phyloP scores from a whole-genome alignment of 176 grass and related monocot genomes.

The Musa acuminata region DNA sequence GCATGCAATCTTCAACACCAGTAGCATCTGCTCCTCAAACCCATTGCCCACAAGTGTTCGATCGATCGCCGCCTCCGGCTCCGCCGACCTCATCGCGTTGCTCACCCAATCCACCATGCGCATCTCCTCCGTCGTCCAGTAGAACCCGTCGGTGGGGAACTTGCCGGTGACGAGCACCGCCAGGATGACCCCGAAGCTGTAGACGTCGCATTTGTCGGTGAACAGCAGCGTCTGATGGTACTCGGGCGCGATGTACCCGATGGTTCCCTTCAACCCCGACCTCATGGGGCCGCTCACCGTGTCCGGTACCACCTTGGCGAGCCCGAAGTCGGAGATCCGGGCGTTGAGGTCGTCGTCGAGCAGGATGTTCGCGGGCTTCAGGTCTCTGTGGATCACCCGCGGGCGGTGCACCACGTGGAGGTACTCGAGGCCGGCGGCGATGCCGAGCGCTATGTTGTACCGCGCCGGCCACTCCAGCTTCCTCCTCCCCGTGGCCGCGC shows the following conservation, averaged over 20 bases:
- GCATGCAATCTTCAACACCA: slow-evolving; percentile 15
- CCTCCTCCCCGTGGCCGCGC: background rate
- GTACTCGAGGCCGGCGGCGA: slow-evolving; percentile 12
- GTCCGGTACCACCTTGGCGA: slow-evolving; percentile 18
- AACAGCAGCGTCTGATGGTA: slow-evolving; percentile 2
- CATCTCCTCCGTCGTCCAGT: slow-evolving; percentile 47
- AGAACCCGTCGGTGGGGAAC: slow-evolving; percentile 10
- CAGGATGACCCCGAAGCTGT: slow-evolving; percentile 21
- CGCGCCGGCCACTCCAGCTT: slow-evolving; percentile 5
- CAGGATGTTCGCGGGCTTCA: slow-evolving; percentile 16
- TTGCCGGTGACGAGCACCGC: slow-evolving; percentile 7
- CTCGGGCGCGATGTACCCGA: slow-evolving; percentile 19
- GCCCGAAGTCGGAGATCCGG: slow-evolving; percentile 19
- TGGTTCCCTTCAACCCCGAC: slow-evolving; percentile 6
- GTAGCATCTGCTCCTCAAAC: slow-evolving; percentile 1
- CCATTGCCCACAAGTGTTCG: background rate
- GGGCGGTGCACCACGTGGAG: slow-evolving; percentile 16
- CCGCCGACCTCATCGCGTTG: background rate
- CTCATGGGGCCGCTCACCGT: background rate
- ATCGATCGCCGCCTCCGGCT: slow-evolving; percentile 1
- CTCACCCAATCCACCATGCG: slow-evolving; percentile 12
- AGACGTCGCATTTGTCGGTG: slow-evolving; percentile 12
- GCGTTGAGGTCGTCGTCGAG: slow-evolving; percentile 12
- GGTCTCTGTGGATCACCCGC: slow-evolving; percentile 4
- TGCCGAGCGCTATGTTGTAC: background rate